phyloP scores from a whole-genome alignment of 2,329 filamentous ascomycete species.

The Claviceps sp. region DNA sequence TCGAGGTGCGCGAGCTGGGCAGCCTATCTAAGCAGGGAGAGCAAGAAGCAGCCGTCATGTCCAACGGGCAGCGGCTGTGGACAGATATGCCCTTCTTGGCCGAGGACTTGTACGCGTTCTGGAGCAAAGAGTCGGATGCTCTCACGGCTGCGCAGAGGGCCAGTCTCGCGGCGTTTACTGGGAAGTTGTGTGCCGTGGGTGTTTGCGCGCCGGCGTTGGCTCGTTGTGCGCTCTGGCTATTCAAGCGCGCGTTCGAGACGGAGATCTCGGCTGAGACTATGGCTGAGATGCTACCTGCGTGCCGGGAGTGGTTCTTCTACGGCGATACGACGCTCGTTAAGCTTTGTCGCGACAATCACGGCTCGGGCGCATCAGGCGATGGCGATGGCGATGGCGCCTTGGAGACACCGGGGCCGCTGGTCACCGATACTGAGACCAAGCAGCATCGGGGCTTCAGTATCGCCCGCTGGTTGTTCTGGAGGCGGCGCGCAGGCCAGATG shows the following conservation, averaged over 20 bases:
- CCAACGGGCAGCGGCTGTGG: constrained; percentile 6
- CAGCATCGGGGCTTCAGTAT: constrained; percentile 1
- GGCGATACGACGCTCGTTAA: constrained; percentile 2
- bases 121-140: not conserved
- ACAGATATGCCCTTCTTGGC: constrained; percentile 5
- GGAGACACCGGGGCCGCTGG: not conserved
- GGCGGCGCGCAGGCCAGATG: constrained; percentile 3
- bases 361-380: no score
- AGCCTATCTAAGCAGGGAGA: no score
- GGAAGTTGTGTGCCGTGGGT: constrained; percentile 6
- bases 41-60: not conserved
- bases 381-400: no score
- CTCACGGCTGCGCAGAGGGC: not conserved
- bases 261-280: not conserved
- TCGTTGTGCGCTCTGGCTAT: constrained; percentile 5
- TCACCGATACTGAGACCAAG: not conserved
- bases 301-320: constrained; percentile 3
- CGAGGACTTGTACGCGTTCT: constrained; percentile 1
- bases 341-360: not conserved
- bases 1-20: constrained; percentile 28
- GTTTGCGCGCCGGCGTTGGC: constrained; percentile 1
- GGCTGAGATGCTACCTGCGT: constrained; percentile 2
- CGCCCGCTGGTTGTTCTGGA: constrained; percentile 7
- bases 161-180: constrained; percentile 1
- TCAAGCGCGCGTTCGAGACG: constrained; percentile 2